Evolutionary conservation across 2,329 filamentous ascomycete genomes (phyloP).

Genomic region (Alternaria brassicae): DNA sequence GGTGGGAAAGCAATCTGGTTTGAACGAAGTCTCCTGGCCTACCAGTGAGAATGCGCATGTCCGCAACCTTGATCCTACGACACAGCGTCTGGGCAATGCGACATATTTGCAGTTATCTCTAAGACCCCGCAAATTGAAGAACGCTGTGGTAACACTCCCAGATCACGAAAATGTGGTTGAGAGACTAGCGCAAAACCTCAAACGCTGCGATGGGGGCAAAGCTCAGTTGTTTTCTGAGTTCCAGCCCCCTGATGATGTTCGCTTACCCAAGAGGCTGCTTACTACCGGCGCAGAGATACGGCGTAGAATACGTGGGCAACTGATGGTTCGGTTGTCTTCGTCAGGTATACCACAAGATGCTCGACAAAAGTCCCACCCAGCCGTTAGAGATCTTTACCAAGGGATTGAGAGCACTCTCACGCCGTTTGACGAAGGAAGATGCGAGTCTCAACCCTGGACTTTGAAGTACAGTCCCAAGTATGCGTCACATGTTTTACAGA

Average conservation of each 20-base stretch:
- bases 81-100: background rate
- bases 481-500: constrained; percentile 77
- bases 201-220: background rate
- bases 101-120: constrained; percentile 5
- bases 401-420: constrained; percentile 69
- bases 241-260: constrained; percentile 32
- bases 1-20: constrained; percentile 68
- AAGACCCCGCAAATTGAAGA: constrained; percentile 50
- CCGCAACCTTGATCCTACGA: constrained; percentile 30
- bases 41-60: constrained; percentile 63
- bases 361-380: constrained; percentile 58
- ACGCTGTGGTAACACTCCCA: constrained; percentile 38
- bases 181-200: constrained; percentile 31
- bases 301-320: constrained; percentile 41
- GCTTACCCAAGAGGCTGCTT: constrained; percentile 46
- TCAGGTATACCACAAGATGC: constrained; percentile 2
- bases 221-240: constrained; percentile 15
- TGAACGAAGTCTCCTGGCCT: constrained; percentile 75
- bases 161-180: constrained; percentile 37
- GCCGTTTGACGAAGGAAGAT: constrained; percentile 80
- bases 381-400: constrained; percentile 65
- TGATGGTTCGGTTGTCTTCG: constrained; percentile 28
- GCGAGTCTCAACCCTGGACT: constrained; percentile 75
- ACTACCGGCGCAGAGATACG: constrained; percentile 52
- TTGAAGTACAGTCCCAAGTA: constrained; percentile 82